Base-by-base conservation (phyloP, 805 yeast species). In the Yamadazyma paraphyllophila region DNA sequence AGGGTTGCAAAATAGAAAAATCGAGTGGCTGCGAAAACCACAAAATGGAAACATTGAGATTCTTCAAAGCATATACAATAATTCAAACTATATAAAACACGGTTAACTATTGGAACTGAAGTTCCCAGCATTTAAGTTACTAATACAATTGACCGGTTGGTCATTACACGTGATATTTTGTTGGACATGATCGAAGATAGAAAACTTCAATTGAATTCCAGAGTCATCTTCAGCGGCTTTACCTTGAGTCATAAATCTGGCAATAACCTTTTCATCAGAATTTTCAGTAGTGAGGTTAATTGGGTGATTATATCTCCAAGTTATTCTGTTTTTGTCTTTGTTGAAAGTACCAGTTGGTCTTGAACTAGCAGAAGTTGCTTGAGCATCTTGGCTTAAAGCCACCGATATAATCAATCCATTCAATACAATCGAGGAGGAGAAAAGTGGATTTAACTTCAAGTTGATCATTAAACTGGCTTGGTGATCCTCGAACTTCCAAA, bases 281-380 rank as follows among this genome's bases (percentile, higher is more conserved):
- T 50, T 47, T n/a, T 54, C 67, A 11, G 52, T 44, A 20, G 62
- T 55, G 47, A 79, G 70, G 5, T 52, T 55, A 31, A 78, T 51
- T 3, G 80, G 74, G 8, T 65, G 51, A 25, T 55, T 50, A 54
- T 82, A 81, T 60, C 85, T 80, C 97, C 97, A 91, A 0, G 94
- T 84, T 47, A 94, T 83, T 65, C 97, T 80, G 54, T 81, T 84
- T 59, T 81, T 83, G 43, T 90, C 97, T 58, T 81, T 85, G 65
- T 85, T 88, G 73, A 90, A 92, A 1, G 95, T 80, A 46, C 97
- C 98, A 45, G 86, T 83, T 4, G 99, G 99, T 61, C 87, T 88
- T 2, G 96, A 85, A 50, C 90, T 82, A 0, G 97, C 97, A 15
- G 83, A 74, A 1, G 82, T 69, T 2, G 85, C 76, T 13, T 80